Conservation (phyloP, 768 basidiomycete genomes). For the Brasilioporus rufonigricans region DNA sequence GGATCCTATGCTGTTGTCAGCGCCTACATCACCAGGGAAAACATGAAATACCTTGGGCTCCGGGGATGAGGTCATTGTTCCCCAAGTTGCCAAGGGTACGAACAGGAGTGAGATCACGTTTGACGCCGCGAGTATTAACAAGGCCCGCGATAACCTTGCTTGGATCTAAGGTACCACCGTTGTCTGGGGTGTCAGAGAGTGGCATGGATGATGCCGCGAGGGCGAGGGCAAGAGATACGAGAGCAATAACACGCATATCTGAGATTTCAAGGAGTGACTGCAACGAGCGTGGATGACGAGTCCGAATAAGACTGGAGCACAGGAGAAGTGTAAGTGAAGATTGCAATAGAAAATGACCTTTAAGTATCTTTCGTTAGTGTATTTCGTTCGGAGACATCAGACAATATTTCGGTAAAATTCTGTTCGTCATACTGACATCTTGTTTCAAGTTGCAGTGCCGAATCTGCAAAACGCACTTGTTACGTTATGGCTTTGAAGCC, state of each 20-base stretch:
- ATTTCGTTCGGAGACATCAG: background rate
- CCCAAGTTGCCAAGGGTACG: no score
- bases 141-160: no score
- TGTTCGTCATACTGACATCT: background rate
- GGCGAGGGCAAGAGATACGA: slow-evolving; percentile 9
- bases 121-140: no score
- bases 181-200: no score
- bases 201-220: slow-evolving; percentile 9
- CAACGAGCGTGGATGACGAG: background rate
- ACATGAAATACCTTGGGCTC: no score
- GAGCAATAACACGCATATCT: slow-evolving; percentile 10
- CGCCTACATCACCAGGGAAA: no score
- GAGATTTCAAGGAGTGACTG: background rate
- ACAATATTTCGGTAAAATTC: background rate
- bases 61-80: no score
- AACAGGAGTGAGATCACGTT: no score
- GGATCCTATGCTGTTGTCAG: no score
- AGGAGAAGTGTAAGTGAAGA: background rate
- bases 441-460: background rate
- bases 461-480: no score
- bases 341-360: background rate
- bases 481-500: no score
- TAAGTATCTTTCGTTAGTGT: background rate
- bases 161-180: no score
- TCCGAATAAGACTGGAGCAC: background rate